These are phyloP conservation scores for Phlyctochytrium bullatum DNA, from an alignment of 192 early-diverging fungal genomes.

Conservation along the genomic window DNA sequence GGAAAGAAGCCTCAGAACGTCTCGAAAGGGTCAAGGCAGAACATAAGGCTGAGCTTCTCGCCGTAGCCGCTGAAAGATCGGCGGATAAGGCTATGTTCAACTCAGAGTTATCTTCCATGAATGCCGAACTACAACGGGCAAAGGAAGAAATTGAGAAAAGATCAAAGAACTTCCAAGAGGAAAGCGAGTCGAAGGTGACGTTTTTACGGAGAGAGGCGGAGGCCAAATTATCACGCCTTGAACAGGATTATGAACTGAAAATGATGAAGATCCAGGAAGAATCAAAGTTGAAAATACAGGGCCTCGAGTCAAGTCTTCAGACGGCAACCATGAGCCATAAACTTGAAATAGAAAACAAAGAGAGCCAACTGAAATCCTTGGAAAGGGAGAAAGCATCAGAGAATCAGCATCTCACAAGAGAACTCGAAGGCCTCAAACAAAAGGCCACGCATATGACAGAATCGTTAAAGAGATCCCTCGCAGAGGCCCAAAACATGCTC, in stretches of 20 bases:
- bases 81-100: background rate
- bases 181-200: conserved; percentile 1
- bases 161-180: background rate
- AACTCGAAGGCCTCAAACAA: conserved; percentile 26
- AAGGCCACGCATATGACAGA: conserved; percentile 22
- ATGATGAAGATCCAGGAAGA: conserved; percentile 11
- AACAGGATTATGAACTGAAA: background rate
- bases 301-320: conserved; percentile 12
- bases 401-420: conserved; percentile 25
- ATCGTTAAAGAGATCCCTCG: conserved; percentile 24
- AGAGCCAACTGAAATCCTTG: background rate
- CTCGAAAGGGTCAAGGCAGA: conserved; percentile 2
- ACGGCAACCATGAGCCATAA: background rate
- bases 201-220: conserved; percentile 10
- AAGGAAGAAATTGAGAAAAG: conserved; percentile 6
- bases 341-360: conserved; percentile 6
- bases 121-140: background rate
- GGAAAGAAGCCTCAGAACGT: conserved; percentile 5
- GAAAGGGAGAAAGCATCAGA: conserved; percentile 20
- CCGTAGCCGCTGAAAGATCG: background rate
- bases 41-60: background rate
- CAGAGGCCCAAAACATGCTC: conserved; percentile 23
- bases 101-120: background rate
- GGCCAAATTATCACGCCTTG: background rate
- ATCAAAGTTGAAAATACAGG: conserved; percentile 3